Evolutionary conservation across 2,329 filamentous ascomycete genomes (phyloP).

Genomic region (Monilinia aucupariae): DNA sequence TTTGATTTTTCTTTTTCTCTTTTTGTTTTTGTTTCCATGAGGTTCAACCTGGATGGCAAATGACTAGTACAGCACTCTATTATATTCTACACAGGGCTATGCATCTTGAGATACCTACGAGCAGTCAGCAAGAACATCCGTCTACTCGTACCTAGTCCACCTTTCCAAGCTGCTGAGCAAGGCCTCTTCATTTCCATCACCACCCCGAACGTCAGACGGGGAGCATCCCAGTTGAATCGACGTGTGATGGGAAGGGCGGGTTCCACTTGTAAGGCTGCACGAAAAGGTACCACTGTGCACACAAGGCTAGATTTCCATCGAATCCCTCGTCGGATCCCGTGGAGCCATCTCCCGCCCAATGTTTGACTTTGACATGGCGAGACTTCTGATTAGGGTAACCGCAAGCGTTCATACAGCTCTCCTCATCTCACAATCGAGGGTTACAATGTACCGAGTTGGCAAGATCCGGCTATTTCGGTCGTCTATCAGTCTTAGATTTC

Average conservation of each 20-base stretch:
- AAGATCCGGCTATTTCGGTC: neutral
- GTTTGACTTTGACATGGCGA: neutral
- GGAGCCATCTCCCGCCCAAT: conserved; percentile 16
- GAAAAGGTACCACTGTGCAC: conserved; percentile 3
- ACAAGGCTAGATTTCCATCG: conserved; percentile 15
- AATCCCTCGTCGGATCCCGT: conserved; percentile 4
- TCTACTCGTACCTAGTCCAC: neutral
- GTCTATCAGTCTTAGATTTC: neutral
- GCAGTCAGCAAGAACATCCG: neutral
- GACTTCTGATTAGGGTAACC: conserved; percentile 13
- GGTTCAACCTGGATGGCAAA: no score
- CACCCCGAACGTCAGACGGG: conserved; percentile 10
- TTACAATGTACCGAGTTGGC: conserved; percentile 2
- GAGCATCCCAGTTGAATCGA: neutral
- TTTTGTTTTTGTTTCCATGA: neutral
- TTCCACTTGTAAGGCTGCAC: conserved; percentile 20
- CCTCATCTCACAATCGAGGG: conserved; percentile 3
- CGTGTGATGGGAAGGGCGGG: conserved; percentile 1
- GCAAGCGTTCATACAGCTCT: conserved; percentile 16
- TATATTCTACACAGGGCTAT: no score
- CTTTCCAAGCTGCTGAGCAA: conserved; percentile 11
- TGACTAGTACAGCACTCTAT: no score
- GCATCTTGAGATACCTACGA: neutral
- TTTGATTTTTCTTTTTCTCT: no score
- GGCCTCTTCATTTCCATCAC: neutral